Base-by-base conservation (phyloP, 2,329 filamentous ascomycete species). In the Aspergillus novofumigatus region DNA sequence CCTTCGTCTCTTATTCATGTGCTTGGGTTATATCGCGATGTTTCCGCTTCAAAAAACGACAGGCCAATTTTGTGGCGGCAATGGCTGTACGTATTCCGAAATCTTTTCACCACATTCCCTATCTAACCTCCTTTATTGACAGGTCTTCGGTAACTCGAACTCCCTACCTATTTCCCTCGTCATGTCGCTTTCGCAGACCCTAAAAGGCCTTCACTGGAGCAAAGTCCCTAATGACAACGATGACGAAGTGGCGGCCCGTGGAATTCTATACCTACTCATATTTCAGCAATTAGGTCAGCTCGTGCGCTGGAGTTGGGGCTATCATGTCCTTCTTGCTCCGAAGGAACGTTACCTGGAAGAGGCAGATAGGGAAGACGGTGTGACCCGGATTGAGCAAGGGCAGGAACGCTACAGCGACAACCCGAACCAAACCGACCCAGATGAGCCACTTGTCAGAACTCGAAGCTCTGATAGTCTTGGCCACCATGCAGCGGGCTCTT, bases 281-380 rank as follows among this genome's bases (percentile, higher is more conserved):
- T 99, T 99, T 77, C 94, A 99, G 77, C 94, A 99, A 73, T 84
- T 99, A 3, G 94, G 94, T 23, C 94, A 99, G 75, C 80, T 97
- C 26, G 87, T 99, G 21, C 86, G 94, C 58, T 99, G 94, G 94
- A 97, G 91, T 61, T 99, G 94, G 94, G 94, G 94, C 10, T 97
- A 96, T 74, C 92, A 96, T 67, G 87, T 97, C 41, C 81, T 99
- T 20, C 80, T 99, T n/a, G 92, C 92, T 20, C 91, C 93, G 20
- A 89, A 91, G 63, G 86, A 88, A 20, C 75, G 79, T 23, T 79
- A 78, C 58, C 67, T 77, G 49, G 77, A 77, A 62, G 75, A 75
- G 50, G 67, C 67, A 3, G 75, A 77, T 38, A 68, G 74, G 42
- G 74, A 70, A 23, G 71, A 70, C 23, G 65, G 64, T 20, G 65